Base-by-base conservation (phyloP, 768 basidiomycete species). In the Sarcomyxa edulis region DNA sequence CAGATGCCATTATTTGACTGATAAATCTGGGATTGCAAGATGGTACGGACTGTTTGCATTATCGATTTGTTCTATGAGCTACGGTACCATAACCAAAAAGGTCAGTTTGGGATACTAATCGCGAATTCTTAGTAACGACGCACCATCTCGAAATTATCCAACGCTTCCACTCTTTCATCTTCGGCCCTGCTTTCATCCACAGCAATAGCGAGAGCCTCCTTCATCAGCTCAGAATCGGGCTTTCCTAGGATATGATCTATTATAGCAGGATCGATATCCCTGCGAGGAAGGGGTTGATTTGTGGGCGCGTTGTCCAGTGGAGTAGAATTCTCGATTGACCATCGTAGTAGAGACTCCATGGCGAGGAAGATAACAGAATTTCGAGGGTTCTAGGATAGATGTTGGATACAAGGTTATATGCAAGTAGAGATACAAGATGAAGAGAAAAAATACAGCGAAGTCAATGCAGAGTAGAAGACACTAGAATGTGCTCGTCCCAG, bases 111-210 rank as follows among this genome's bases (percentile, higher is more conserved):
- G 30, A 36, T 7, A 30, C 15, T 10, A 14, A 15, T 11, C 7
- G 14, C 15, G 36, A 19, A 24, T 35, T 4, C 30, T 35, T 43
- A 6, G 5, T 6, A 11, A 24, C 29, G 18, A 35, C 76, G 35
- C 36, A 86, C 90, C 88, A 93, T 84, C 62, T 95, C 92, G 21
- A 93, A 61, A 51, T 94, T 71, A 56, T 94, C 92, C 51, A 92
- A 63, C 0, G 90, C 84, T 12, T 66, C 62, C 28, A 89, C 61
- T 25, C 88, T 64, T 11, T 74, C 74, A 20, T 76, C 72, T 44
- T 84, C 78, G 14, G 62, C 58, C 36, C 65, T 68, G 12, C 56
- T 60, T 7, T 63, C 56, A 53, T 93, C 84, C 1, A 72, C 50
- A 0, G 87, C 87, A 16, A 74, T 54, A 2, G 69, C 68, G 54